Base-by-base conservation (phyloP, 2,329 filamentous ascomycete species). In the Magnaporthiopsis rhizophila region DNA sequence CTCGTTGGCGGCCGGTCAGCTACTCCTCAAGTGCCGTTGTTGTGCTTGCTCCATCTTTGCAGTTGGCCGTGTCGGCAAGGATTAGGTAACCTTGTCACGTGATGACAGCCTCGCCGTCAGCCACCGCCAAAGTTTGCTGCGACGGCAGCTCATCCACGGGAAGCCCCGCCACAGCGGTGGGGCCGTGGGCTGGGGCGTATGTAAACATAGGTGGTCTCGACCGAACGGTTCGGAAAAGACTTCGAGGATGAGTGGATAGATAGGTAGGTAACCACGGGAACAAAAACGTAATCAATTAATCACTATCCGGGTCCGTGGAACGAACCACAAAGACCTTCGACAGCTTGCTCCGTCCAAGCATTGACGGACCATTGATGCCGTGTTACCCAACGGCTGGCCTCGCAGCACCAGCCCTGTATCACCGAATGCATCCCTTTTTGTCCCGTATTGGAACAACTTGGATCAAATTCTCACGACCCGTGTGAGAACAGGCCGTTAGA, bases 41-140 rank as follows among this genome's bases (percentile, higher is more conserved):
- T 60, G 21, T 32, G 28, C 58, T 36, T n/a, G 45, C 32, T 60
- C 58, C 58, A 36, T 60, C 58, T 60, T 24, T 60, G 58, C 58
- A 36, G 58, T 32, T 60, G 58, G 58, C 58, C 15, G 57, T 28
- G 57, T 58, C 57, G 30, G 18, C 26, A 4, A 18, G 58, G 58
- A 60, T 60, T 32, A 36, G 58, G 58, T 53, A 53, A 53, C 45
- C 4, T 53, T 53, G 21, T 53, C 45, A 53, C 45, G 45, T 53
- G 45, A 24, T 13, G 5, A 3, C 8, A 53, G 45, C 45, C 45
- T 53, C 21, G 45, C 45, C n/a, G 21, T 9, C 45, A 6, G 45
- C 45, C 45, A 53, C 45, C 21, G 45, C 45, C 11, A 24, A 53
- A 53, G 38, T 15, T 45, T 45, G 13, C 38, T 18, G 38, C 38